Conservation (phyloP, 2,329 filamentous ascomycete genomes). For the Penicillium paneum region DNA sequence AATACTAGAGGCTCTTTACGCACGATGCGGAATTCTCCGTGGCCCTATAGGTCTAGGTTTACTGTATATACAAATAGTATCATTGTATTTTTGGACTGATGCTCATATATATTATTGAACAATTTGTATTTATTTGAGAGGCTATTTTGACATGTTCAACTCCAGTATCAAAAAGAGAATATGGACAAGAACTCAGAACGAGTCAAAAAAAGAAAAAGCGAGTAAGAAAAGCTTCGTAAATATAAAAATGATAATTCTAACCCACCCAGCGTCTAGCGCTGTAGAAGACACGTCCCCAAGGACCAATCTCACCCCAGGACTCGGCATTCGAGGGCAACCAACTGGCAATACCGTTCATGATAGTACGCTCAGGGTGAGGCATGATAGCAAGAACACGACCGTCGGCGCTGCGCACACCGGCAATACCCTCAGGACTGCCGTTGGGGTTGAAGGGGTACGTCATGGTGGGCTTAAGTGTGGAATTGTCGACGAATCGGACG, state of each 20-base stretch:
- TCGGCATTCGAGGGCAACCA: slow-evolving; percentile 64
- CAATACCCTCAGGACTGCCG: slow-evolving; percentile 76
- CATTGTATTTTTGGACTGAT: background rate
- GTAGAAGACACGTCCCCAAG: slow-evolving; percentile 82
- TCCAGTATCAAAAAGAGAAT: slow-evolving; percentile 12
- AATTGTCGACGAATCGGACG: slow-evolving; percentile 83
- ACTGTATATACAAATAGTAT: background rate
- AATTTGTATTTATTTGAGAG: slow-evolving; percentile 11
- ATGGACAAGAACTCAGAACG: slow-evolving; percentile 12
- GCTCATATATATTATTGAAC: background rate
- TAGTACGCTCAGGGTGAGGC: slow-evolving; percentile 90
- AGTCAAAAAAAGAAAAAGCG: background rate
- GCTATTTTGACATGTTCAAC: slow-evolving; percentile 12
- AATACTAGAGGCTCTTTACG: slow-evolving; percentile 69
- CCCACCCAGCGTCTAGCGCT: slow-evolving; percentile 87
- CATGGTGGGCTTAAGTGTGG: slow-evolving; percentile 66
- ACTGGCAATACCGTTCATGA: slow-evolving; percentile 73
- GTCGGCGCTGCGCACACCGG: slow-evolving; percentile 72
- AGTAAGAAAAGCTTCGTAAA: slow-evolving; percentile 4
- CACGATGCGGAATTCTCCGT: slow-evolving; percentile 65
- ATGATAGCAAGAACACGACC: slow-evolving; percentile 84
- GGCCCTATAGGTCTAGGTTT: slow-evolving; percentile 37
- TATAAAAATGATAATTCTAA: slow-evolving; percentile 29
- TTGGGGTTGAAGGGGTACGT: slow-evolving; percentile 88
- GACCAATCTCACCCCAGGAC: slow-evolving; percentile 76